phyloP scores from a whole-genome alignment of 129 eudicot species.

The Arctium lappa region DNA sequence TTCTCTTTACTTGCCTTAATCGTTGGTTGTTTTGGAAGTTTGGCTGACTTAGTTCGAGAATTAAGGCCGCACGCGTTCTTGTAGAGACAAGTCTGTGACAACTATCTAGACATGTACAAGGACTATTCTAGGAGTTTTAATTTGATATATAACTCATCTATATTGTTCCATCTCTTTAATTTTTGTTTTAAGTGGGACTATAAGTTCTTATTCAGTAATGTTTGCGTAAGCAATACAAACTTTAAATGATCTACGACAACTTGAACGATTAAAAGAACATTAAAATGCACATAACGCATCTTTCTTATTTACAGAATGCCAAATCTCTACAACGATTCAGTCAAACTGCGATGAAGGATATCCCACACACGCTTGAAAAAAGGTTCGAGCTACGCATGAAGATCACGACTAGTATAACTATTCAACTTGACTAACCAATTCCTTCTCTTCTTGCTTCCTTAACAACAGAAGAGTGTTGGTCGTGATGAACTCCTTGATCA shows the following conservation, averaged over 20 bases:
- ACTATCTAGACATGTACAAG: too few species aligned
- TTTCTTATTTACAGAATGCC: conserved; percentile 9
- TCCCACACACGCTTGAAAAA: not conserved
- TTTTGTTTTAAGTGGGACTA: not conserved
- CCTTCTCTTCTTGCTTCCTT: conserved; percentile 18
- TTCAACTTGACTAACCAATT: conserved; percentile 22
- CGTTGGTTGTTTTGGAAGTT: too few species aligned
- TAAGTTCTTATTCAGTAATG: too few species aligned
- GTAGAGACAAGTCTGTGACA: too few species aligned
- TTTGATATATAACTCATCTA: too few species aligned
- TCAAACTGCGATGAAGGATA: not conserved
- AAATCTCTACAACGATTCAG: not conserved
- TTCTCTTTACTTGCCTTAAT: too few species aligned
- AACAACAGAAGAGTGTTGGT: not conserved
- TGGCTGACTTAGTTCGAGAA: too few species aligned
- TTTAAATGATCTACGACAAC: not conserved
- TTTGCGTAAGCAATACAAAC: not conserved
- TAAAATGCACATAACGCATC: not conserved
- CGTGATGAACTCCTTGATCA: conserved; percentile 55
- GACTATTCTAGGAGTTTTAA: too few species aligned
- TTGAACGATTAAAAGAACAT: not conserved
- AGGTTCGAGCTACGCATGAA: conserved; percentile 4
- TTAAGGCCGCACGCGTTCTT: too few species aligned
- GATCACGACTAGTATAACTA: not conserved
- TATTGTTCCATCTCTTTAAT: too few species aligned